Evolutionary conservation across 2,329 filamentous ascomycete species (phyloP).

Genomic region (Emergomyces orientalis): DNA sequence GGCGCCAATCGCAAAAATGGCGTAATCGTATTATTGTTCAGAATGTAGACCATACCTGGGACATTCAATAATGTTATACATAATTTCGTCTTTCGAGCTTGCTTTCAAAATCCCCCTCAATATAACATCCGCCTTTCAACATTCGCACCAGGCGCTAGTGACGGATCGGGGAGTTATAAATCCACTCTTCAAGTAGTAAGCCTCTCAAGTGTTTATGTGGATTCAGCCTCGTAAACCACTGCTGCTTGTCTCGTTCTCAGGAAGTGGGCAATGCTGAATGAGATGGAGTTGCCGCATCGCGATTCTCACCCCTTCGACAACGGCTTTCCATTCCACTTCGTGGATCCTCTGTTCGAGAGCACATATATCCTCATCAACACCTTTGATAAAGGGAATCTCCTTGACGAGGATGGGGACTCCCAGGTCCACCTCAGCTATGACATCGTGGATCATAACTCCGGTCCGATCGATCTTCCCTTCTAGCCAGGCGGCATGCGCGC

Average conservation of each 20-base stretch:
- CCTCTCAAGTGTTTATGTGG: neutral
- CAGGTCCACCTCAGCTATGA: slow-evolving; percentile 69
- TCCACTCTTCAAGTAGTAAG: neutral
- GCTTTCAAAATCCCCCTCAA: neutral
- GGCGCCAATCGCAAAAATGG: neutral
- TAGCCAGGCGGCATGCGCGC: slow-evolving; percentile 65
- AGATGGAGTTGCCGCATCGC: slow-evolving; percentile 25
- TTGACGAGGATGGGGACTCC: slow-evolving; percentile 62
- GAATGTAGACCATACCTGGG: neutral
- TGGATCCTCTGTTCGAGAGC: slow-evolving; percentile 67
- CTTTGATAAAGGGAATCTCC: slow-evolving; percentile 56
- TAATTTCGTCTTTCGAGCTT: neutral
- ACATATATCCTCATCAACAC: slow-evolving; percentile 53
- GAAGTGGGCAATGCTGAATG: neutral
- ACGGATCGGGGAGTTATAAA: too few species aligned
- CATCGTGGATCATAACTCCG: slow-evolving; percentile 84
- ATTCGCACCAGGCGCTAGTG: neutral
- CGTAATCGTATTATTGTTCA: neutral
- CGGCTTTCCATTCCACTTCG: slow-evolving; percentile 63
- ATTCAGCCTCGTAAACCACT: neutral
- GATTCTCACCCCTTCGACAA: slow-evolving; percentile 58
- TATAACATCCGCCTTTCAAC: neutral
- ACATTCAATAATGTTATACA: neutral
- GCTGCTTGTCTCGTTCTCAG: neutral
- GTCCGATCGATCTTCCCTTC: slow-evolving; percentile 57